Percentiles rank a stretch among this genome's conserved stretches.
Conservation (phyloP, 441 rosid genomes). For the Syzygium malaccense region DNA sequence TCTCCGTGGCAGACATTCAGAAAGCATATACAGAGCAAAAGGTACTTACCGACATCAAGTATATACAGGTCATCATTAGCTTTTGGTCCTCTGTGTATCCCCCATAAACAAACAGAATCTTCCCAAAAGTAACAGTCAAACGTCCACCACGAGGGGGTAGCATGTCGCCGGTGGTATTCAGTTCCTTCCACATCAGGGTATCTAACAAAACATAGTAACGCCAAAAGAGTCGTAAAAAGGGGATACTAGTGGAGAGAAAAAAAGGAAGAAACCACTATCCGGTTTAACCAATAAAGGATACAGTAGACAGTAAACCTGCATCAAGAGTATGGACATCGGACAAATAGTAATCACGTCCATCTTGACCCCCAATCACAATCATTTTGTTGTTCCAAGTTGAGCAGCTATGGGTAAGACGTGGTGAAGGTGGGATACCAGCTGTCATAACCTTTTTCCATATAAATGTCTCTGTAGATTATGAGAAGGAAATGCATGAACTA, state of each 20-base stretch:
- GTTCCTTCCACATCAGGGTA: conserved; percentile 80
- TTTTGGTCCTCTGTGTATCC: conserved; percentile 85
- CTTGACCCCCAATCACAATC: conserved; percentile 90
- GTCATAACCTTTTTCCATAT: conserved; percentile 72
- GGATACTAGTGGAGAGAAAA: not conserved
- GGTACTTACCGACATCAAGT: no score
- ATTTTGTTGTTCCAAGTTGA: conserved; percentile 88
- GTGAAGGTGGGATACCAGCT: conserved; percentile 75
- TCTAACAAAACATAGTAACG: conserved; percentile 27
- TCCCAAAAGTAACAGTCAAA: conserved; percentile 73
- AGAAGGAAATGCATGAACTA: not conserved
- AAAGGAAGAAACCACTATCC: not conserved
- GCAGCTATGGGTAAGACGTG: conserved; percentile 90
- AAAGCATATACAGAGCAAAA: no score
- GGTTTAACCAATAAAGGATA: not conserved
- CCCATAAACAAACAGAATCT: conserved; percentile 75
- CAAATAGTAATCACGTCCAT: conserved; percentile 71
- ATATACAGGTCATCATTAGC: conserved; percentile 12
- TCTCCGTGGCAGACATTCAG: no score
- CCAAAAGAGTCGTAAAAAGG: conserved; percentile 7
- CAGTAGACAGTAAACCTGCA: conserved; percentile 44
- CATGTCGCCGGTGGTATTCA: conserved; percentile 58
- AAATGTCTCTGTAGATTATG: conserved; percentile 45
- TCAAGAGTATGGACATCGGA: conserved; percentile 93
- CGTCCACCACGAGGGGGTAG: conserved; percentile 93